A percentile compares a stretch with the other conserved stretches of the same genome.
Conservation (phyloP, 164 flowering plant species). For the Vitis cinerea region DNA sequence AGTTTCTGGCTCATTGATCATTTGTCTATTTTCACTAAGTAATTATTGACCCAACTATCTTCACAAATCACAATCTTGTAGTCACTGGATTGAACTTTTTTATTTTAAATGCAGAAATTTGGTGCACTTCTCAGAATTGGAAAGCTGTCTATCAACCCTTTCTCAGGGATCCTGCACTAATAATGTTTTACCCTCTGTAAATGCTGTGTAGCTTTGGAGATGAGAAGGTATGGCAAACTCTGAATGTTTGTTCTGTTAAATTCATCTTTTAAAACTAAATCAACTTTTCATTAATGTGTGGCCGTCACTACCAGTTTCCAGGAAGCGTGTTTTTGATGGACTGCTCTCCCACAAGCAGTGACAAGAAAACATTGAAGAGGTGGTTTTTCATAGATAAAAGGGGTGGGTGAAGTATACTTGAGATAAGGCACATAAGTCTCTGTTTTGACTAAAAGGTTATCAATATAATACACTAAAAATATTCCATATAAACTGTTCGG, state of each 20-base stretch:
- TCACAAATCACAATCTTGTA: no score
- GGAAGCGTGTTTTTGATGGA: conserved; percentile 56
- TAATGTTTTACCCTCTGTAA: conserved; percentile 23
- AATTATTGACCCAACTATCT: no score
- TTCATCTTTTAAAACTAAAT: background rate
- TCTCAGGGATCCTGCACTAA: conserved; percentile 1
- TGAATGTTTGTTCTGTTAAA: background rate
- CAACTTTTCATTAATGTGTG: background rate
- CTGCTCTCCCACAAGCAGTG: conserved; percentile 45
- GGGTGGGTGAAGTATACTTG: conserved; percentile 35
- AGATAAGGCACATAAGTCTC: background rate
- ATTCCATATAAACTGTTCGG: background rate
- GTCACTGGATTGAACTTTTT: no score
- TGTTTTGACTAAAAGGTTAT: background rate
- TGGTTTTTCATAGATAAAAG: conserved; percentile 74
- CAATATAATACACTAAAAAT: background rate
- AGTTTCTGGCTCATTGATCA: no score
- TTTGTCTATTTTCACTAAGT: no score
- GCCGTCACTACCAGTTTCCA: conserved; percentile 28
- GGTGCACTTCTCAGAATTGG: background rate
- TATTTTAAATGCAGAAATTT: background rate
- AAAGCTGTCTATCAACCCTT: background rate
- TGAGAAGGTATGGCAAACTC: conserved; percentile 30
- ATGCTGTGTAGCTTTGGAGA: conserved; percentile 31
- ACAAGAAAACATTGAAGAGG: conserved; percentile 60